phyloP scores from a whole-genome alignment of 495 filamentous ascomycete species.

The Trichocladium uniseriatum region DNA sequence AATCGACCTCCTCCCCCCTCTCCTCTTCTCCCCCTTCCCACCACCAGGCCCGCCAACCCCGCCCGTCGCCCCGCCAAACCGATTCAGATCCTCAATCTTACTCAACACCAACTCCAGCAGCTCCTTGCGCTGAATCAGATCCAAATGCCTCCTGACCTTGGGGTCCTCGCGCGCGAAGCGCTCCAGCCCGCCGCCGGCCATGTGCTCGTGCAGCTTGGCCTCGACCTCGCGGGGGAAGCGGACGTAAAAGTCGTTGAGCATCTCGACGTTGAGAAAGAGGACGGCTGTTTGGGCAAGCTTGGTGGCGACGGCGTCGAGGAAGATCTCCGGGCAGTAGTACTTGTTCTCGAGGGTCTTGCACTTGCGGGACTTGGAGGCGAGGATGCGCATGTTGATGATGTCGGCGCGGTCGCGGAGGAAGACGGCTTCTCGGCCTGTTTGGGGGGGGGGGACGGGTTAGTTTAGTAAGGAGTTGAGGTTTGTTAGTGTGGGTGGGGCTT shows the following conservation, averaged over 20 bases:
- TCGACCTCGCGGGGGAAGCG: constrained; percentile 93
- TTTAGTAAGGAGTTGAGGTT: not conserved
- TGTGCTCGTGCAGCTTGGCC: constrained; percentile 67
- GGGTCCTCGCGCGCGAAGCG: constrained; percentile 87
- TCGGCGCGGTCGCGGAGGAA: constrained; percentile 89
- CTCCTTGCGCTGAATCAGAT: constrained; percentile 86
- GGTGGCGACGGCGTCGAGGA: constrained; percentile 91
- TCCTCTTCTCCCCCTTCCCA: not conserved
- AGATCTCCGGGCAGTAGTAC: constrained; percentile 94
- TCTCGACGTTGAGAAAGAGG: constrained; percentile 94
- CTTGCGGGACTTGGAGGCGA: constrained; percentile 77
- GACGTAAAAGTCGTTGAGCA: constrained; percentile 94
- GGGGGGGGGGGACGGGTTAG: not conserved
- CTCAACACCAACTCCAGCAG: constrained; percentile 81
- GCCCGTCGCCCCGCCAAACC: constrained; percentile 47
- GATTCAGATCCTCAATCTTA: constrained; percentile 84
- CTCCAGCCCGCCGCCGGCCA: constrained; percentile 72
- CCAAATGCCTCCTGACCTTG: constrained; percentile 77
- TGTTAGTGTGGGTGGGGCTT: constrained; percentile 10
- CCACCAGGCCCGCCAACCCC: not conserved
- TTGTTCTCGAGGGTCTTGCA: constrained; percentile 76
- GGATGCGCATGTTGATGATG: constrained; percentile 79
- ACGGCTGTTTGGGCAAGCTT: constrained; percentile 93
- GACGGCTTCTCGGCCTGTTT: constrained; percentile 72
- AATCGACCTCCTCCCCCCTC: constrained; percentile 3